Evolutionary conservation across 1,284 basidiomycete species (phyloP), one percentile per base, ranked within the genome.

Genomic region (Rhodotorula sp.): DNA sequence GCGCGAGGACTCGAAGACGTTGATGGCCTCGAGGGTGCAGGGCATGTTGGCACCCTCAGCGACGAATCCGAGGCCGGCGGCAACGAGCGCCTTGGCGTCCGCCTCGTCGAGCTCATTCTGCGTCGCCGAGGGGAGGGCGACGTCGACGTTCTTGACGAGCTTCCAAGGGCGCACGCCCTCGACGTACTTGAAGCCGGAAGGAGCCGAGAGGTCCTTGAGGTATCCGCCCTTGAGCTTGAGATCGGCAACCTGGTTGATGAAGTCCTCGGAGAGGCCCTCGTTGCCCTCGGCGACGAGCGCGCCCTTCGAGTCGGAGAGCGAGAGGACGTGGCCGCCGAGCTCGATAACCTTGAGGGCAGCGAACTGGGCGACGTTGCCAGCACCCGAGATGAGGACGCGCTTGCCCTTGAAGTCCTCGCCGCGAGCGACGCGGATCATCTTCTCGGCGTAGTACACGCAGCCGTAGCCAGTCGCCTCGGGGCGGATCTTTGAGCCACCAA

Each of bases 261-360:
- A 84, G 58, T 84, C 85, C 70, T 84, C 82, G 56, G 84, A 85
- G 83, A 87, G 88, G 59, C 87, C 87, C 66, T 84, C 80, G 57
- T 77, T 80, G 67, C 76, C 79, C 66, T 79, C 81, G 64, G 88
- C 84, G 79, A 90, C 84, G 74, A 91, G 82, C 15, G 88, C 81
- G 68, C 90, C 90, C 79, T 86, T 87, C 71, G 89, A 90, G 83
- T 91, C 90, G 75, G 88, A 90, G 73, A 91, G 85, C n/a, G 89
- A 87, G 77, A 89, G 81, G 64, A 90, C 89, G 67, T 82, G 86
- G 67, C 85, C 89, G 66, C 89, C 90, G 77, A 90, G 87, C 81
- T 90, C 88, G 79, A 91, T 85, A 70, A 89, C 86, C 82, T 90
- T 91, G 79, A 90, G 84, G 6, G 90, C 90, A 61, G 89, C 90